phyloP scores from a whole-genome alignment of 2,329 filamentous ascomycete species.

The Podosphaera leucotricha region DNA sequence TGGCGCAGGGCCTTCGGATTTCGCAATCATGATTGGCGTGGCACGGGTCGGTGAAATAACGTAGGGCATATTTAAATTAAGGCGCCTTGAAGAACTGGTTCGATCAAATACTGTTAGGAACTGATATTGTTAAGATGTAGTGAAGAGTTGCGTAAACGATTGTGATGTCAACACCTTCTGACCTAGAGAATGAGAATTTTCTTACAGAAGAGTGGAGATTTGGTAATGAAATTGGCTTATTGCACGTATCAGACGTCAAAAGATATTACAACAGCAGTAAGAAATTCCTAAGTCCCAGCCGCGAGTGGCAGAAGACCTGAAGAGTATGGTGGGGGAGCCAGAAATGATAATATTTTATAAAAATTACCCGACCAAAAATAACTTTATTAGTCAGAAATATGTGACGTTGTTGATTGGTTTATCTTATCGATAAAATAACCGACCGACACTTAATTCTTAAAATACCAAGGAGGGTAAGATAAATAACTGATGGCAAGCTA shows the following conservation, averaged over 20 bases:
- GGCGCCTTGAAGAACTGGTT: not conserved
- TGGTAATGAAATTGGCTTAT: constrained; percentile 8
- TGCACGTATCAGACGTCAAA: constrained; percentile 5
- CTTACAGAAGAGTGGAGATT: constrained; percentile 10
- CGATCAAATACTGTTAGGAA: not conserved
- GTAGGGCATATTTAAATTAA: constrained; percentile 23
- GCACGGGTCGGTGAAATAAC: constrained; percentile 18
- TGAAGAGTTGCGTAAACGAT: not conserved
- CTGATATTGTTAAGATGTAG: not conserved
- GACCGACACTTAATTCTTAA: too few relatives aligned
- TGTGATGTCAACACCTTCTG: not conserved
- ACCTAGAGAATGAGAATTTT: not conserved
- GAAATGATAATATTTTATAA: not conserved
- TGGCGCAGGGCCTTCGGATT: constrained; percentile 22
- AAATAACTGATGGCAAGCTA: too few relatives aligned
- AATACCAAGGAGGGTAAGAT: too few relatives aligned
- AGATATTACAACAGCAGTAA: constrained; percentile 3
- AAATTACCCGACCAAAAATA: not conserved
- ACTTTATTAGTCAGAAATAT: not conserved
- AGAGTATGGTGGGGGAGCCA: constrained; percentile 2
- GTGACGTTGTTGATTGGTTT: not conserved
- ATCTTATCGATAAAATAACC: not conserved
- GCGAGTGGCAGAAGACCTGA: constrained; percentile 15
- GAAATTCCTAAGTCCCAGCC: constrained; percentile 11
- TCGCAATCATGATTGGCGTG: constrained; percentile 23